Evolutionary conservation across 331 rosid species (phyloP).

Genomic region (Quercus phellos): DNA sequence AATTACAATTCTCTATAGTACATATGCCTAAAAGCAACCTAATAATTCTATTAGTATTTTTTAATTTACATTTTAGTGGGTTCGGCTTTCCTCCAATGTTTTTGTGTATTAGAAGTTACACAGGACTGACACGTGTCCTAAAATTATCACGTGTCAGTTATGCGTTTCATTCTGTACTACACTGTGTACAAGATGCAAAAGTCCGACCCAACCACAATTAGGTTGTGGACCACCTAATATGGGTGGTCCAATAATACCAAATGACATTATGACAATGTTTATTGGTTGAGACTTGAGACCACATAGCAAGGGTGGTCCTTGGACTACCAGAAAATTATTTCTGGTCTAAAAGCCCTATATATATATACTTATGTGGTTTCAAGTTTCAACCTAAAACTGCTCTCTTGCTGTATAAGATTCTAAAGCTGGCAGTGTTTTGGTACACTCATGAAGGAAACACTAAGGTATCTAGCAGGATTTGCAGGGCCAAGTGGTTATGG

Average conservation of each 20-base stretch:
- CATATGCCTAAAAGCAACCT: not conserved
- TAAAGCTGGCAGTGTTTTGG: conserved; percentile 17
- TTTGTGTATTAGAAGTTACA: too few species aligned
- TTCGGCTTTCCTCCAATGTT: too few species aligned
- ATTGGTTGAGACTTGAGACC: conserved; percentile 25
- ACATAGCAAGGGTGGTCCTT: conserved; percentile 25
- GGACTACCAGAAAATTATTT: conserved; percentile 4
- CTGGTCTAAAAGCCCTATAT: not conserved
- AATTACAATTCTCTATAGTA: not conserved
- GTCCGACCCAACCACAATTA: conserved; percentile 2
- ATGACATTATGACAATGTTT: conserved; percentile 1
- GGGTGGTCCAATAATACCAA: conserved; percentile 36
- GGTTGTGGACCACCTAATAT: conserved; percentile 32
- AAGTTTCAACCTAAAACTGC: conserved; percentile 13
- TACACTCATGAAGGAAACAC: conserved; percentile 73
- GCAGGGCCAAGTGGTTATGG: conserved; percentile 98
- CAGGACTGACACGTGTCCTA: too few species aligned
- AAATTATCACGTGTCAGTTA: too few species aligned
- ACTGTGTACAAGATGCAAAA: too few species aligned
- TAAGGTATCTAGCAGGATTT: conserved; percentile 85
- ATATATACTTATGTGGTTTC: conserved; percentile 19
- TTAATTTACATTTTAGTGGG: too few species aligned
- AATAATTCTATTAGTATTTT: too few species aligned
- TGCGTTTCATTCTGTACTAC: too few species aligned
- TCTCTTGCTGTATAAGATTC: conserved; percentile 25